These are phyloP conservation scores for Candida chauliodis DNA, from an alignment of 805 yeast species.

Conservation along the genomic window DNA sequence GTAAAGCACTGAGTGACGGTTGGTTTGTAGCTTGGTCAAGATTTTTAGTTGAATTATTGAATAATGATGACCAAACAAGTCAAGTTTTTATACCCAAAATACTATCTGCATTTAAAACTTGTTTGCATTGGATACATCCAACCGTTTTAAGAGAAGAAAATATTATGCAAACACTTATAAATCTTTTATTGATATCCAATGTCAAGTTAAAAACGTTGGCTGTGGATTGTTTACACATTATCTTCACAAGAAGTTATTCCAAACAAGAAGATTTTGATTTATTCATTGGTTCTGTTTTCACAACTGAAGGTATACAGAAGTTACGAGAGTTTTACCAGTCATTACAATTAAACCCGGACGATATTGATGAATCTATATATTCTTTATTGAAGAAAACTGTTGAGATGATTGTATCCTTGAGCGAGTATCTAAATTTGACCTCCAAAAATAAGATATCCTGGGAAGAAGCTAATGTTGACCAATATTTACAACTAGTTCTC, in stretches of 20 bases:
- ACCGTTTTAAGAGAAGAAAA: constrained; percentile 64
- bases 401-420: constrained; percentile 85
- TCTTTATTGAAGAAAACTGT: constrained; percentile 84
- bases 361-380: constrained; percentile 75
- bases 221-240: constrained; percentile 84
- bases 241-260: constrained; percentile 76
- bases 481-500: constrained; percentile 70
- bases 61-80: constrained; percentile 19
- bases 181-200: constrained; percentile 54
- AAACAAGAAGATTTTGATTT: constrained; percentile 66
- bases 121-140: constrained; percentile 89
- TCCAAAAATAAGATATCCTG: constrained; percentile 41
- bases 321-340: constrained; percentile 60
- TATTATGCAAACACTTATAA: constrained; percentile 59
- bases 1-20: constrained; percentile 65
- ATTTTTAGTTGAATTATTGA: constrained; percentile 31
- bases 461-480: constrained; percentile 59
- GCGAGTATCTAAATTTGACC: constrained; percentile 66
- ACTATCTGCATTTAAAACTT: constrained; percentile 80
- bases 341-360: constrained; percentile 61
- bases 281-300: constrained; percentile 76
- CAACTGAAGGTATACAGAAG: constrained; percentile 67
- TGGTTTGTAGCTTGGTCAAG: constrained; percentile 79
- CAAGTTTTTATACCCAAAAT: constrained; percentile 57
- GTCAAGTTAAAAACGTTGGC: constrained; percentile 75